These are phyloP conservation scores for Pleurotus tuber-regium DNA, from an alignment of 768 basidiomycete genomes.

Conservation along the genomic window DNA sequence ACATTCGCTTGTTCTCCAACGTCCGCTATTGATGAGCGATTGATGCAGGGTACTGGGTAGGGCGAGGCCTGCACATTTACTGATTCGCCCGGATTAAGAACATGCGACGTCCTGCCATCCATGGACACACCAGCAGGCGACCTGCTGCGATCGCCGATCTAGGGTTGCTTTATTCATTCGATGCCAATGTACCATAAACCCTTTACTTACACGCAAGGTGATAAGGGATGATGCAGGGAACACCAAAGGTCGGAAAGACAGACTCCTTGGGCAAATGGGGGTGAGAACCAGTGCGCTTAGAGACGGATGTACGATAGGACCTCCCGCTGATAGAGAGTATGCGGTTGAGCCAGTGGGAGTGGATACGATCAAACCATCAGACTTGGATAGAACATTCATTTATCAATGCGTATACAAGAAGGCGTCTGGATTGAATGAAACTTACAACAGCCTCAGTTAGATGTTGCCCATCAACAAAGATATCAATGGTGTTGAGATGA, in stretches of 20 bases:
- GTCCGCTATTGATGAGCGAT: constrained; percentile 74
- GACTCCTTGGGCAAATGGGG: constrained; percentile 92
- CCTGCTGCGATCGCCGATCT: constrained; percentile 86
- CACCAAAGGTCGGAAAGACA: constrained; percentile 89
- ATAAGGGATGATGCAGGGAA: constrained; percentile 81
- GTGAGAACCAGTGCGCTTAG: constrained; percentile 88
- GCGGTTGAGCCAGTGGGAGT: constrained; percentile 97
- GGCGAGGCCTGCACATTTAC: constrained; percentile 83
- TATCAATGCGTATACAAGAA: no score
- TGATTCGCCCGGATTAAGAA: constrained; percentile 81
- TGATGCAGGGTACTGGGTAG: constrained; percentile 92
- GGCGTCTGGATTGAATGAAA: constrained; percentile 17
- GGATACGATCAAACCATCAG: constrained; percentile 90
- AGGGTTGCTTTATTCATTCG: constrained; percentile 4
- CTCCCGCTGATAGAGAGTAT: constrained; percentile 93
- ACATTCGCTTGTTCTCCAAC: constrained; percentile 38
- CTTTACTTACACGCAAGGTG: constrained; percentile 60
- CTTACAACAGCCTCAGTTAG: constrained; percentile 92
- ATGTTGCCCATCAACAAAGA: constrained; percentile 92
- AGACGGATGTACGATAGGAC: constrained; percentile 94
- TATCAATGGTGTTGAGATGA: constrained; percentile 90
- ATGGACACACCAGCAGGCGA: constrained; percentile 89
- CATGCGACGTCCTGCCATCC: constrained; percentile 86
- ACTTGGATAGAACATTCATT: constrained; percentile 52
- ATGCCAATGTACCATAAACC: constrained; percentile 7